Conservation (phyloP, 2,329 filamentous ascomycete genomes). For the Colletotrichum melonis region DNA sequence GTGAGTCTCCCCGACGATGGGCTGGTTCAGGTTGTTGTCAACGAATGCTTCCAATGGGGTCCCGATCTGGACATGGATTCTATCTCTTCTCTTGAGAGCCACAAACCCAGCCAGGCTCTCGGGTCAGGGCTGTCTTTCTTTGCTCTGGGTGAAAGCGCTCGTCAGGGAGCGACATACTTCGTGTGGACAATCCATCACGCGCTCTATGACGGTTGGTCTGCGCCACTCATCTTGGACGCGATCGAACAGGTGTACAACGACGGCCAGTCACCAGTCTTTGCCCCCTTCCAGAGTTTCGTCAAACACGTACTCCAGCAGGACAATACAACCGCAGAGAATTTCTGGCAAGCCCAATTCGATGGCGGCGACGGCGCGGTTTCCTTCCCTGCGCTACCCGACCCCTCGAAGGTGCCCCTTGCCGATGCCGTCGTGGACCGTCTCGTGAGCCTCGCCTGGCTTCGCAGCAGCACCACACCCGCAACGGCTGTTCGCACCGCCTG, state of each 20-base stretch:
- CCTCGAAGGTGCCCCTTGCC: not conserved
- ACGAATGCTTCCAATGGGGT: not conserved
- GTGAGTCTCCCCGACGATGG: not conserved
- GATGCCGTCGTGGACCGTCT: not conserved
- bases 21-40: not conserved
- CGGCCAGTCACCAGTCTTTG: conserved; percentile 12
- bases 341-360: conserved; percentile 32
- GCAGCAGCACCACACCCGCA: not conserved
- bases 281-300: conserved; percentile 27
- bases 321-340: not conserved
- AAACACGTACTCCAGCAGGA: conserved; percentile 6
- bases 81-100: not conserved
- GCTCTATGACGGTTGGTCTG: conserved; percentile 35
- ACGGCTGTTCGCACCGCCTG: conserved; percentile 42
- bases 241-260: conserved; percentile 21
- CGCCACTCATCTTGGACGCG: not conserved
- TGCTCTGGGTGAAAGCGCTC: too few relatives aligned
- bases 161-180: not conserved
- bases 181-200: conserved; percentile 35
- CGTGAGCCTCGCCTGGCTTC: not conserved
- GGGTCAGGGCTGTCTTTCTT: too few relatives aligned
- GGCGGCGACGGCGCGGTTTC: conserved; percentile 15
- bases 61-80: not conserved
- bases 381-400: not conserved
- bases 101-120: too few relatives aligned